Evolutionary conservation across 2,329 filamentous ascomycete species (phyloP), one percentile per base, ranked within the genome.

Genomic region (Aspergillus sp.): DNA sequence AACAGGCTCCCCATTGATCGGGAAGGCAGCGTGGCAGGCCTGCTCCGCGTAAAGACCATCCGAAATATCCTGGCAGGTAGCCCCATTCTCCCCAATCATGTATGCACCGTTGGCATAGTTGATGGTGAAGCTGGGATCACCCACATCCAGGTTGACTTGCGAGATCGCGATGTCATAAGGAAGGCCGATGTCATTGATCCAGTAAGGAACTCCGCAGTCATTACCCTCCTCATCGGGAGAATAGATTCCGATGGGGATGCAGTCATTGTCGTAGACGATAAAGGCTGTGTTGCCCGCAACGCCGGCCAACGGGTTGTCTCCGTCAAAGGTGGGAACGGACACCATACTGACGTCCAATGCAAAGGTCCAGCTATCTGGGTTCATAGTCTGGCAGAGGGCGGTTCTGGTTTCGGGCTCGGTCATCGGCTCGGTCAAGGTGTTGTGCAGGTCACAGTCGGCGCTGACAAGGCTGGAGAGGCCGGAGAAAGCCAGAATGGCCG

Each of bases 71-170:
- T 22, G 11, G n/a, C 46, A 48, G 2, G 32, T 40, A 8, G 46
- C 46, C 17, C 24, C 17, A 20, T 48, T 48, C 16, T 48, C 46
- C 16, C 46, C 46, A 24, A 48, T 48, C 32, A 48, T 48, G 35
- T 48, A 48, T 22, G 35, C 33, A 8, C 46, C 46, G 20, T 33
- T 24, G 14, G 26, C 32, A 24, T 48, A 48, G 5, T 16, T 13
- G 35, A 48, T 38, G 11, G 9, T 41, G 13, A 48, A 48, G 14
- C 46, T 35, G 22, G 22, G 22, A 4, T 6, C 46, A 26, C 46
- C 46, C 8, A 48, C 10, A 1, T 26, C 33, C 6, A n/a, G 26
- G 24, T 40, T 40, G 1, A 48, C 33, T 22, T 22, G 17, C 16
- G 32, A 38, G 24, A 48, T 26, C 10, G 17, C 38, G 35, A 48